Evolutionary conservation across 1,284 basidiomycete species (phyloP), one percentile per base, ranked within the genome.

Genomic region (Ceratobasidium sp.): DNA sequence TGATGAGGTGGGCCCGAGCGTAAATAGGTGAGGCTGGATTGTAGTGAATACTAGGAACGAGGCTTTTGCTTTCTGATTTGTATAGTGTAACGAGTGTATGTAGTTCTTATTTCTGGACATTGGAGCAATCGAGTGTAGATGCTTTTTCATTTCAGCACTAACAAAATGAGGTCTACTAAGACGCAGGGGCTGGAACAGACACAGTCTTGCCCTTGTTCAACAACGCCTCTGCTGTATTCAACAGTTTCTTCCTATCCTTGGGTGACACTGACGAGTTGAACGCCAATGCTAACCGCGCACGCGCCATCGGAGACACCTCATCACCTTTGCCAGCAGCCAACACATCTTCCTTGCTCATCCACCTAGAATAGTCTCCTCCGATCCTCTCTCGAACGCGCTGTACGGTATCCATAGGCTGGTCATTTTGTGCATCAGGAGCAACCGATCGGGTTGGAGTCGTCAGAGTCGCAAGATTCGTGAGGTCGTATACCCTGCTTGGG

Each of bases 331-430:
- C 69, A 38, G 69, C 69, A 4, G 69, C 69, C 14, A 12, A 55
- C 27, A 73, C n/a, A 33, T 73, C 69, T 16, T 62, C 30, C 23
- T 62, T 62, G 16, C 55, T 50, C 44, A 73, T 27, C 69, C 69
- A 73, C 20, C 44, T 16, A n/a, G 69, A 73, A 60, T 73, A 73
- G 6, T 73, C 69, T 7, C 69, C 69, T 16, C 69, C 69, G 27
- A 73, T 30, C 30, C 2, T 54, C 57, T 73, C 69, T 55, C 52
- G 69, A 30, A 73, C 41, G 20, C 44, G 69, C 48, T 73, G 55
- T n/a, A 50, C 55, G 30, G 41, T 55, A 35, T 73, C 69, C 18
- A 55, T 60, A 3, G 50, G 5, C 16, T 62, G 69, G 55, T 20
- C 50, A 0, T 14, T 20, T 14, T 18, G n/a, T 6, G 46, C 33